phyloP scores from a whole-genome alignment of 2,329 filamentous ascomycete species.

The Cladorrhinum sp. region DNA sequence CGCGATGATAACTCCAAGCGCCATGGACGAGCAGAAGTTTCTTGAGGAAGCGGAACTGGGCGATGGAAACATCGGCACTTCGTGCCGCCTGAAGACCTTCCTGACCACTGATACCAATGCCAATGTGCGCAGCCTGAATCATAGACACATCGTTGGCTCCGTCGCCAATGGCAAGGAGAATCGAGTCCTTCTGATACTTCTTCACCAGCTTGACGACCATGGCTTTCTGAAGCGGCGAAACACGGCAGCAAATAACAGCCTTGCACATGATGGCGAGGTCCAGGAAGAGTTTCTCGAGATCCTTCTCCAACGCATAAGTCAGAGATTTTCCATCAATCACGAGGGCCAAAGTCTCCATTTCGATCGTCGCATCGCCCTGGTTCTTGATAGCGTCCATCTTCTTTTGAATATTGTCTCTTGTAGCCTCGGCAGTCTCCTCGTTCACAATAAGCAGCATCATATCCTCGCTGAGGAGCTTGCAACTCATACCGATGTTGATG shows the following conservation, averaged over 20 bases:
- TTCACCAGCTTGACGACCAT: conserved; percentile 98
- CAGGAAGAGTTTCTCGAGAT: conserved; percentile 88
- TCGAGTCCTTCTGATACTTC: conserved; percentile 80
- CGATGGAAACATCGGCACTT: conserved; percentile 93
- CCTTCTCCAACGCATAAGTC: conserved; percentile 88
- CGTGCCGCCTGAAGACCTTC: conserved; percentile 96
- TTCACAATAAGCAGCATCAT: conserved; percentile 98
- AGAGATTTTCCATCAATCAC: conserved; percentile 96
- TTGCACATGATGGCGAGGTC: conserved; percentile 95
- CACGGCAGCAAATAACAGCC: conserved; percentile 97
- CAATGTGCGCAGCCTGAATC: conserved; percentile 98
- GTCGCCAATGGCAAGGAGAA: conserved; percentile 93
- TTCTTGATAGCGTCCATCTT: conserved; percentile 87
- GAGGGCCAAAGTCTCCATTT: conserved; percentile 83
- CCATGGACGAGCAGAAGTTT: conserved; percentile 95
- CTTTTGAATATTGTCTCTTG: conserved; percentile 85
- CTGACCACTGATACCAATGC: conserved; percentile 93
- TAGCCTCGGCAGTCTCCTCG: conserved; percentile 75
- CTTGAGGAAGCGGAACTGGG: conserved; percentile 89
- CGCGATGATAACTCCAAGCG: conserved; percentile 94
- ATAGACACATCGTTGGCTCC: conserved; percentile 99
- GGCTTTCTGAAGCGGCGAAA: conserved; percentile 94
- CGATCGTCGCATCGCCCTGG: conserved; percentile 72
- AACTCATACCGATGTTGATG: conserved; percentile 99
- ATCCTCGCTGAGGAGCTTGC: conserved; percentile 95